Evolutionary conservation across 176 grass and related monocot genomes (phyloP), one percentile per base, ranked within the genome.

Genomic region (Echinochloa phyllopogon): DNA sequence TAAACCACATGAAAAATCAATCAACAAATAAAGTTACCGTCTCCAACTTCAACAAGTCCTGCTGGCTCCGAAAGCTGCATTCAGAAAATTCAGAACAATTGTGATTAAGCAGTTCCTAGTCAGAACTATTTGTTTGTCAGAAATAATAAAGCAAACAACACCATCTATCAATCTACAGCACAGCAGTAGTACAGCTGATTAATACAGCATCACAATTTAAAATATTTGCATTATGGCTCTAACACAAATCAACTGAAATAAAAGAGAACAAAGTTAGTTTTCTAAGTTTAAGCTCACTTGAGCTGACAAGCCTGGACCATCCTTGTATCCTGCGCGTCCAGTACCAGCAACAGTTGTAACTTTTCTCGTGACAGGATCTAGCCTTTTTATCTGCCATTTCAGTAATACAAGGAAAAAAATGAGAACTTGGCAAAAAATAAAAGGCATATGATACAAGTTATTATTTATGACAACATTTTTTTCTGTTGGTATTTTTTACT

Each of bases 31-130:
- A 18, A 85, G 53, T 79, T 94, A 98, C 93, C 79, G 18, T 95
- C 87, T 45, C 86, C 85, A 63, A 82, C 86, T 83, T 95, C 91
- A 87, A 95, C 86, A 88, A 98, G 82, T 79, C 96, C 96, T 52
- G 93, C 90, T 83, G 96, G 96, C 57, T 98, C 96, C 85, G 91
- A 95, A 51, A 98, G 87, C 96, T 98, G 89, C 86, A 88, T 83
- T 79, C 45, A 83, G 60, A 56, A 87, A 78, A 66, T 21, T 85
- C 49, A 65, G 57, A 78, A 85, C 37, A 85, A 61, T 43, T 58
- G 72, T 77, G 49, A 69, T 73, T 24, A 48, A 72, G 56, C 39
- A 72, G 56, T 73, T 65, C 21, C 38, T 33, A 77, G 56, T 48
- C 6, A 86, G 65, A 74, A 33, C 40, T 61, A 61, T 52, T 82